A percentile compares a stretch with the other conserved stretches of the same genome.
Evolutionary conservation across 1,139 yeast species (phyloP).

Genomic region (Diutina pseudorugosa): DNA sequence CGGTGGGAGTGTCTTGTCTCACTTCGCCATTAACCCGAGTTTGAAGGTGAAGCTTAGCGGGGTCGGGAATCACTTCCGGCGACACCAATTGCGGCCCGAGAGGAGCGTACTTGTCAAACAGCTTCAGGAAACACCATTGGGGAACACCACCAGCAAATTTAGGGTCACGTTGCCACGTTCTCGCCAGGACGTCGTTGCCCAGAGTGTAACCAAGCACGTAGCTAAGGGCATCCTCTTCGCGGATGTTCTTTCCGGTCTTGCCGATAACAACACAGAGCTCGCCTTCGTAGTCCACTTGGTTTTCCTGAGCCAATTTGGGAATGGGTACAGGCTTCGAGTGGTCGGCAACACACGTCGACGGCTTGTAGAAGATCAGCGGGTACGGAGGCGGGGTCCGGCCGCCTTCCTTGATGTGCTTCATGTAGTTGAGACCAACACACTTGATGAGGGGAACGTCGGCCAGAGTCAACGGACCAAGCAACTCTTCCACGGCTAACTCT

Average conservation of each 20-base stretch:
- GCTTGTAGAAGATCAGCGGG: constrained; percentile 39
- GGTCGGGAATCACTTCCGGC: constrained; percentile 16
- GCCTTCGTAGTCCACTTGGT: constrained; percentile 36
- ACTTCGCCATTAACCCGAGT: constrained; percentile 30
- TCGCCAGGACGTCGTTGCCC: constrained; percentile 44
- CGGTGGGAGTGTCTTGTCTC: constrained; percentile 32
- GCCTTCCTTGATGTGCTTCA: constrained; percentile 20
- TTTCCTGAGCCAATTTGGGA: constrained; percentile 28
- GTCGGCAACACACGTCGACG: constrained; percentile 25
- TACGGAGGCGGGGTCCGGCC: constrained; percentile 24
- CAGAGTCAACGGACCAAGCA: constrained; percentile 27
- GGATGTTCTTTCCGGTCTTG: constrained; percentile 30
- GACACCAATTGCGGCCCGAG: constrained; percentile 40
- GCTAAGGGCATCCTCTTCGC: constrained; percentile 28
- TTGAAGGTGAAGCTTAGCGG: constrained; percentile 13
- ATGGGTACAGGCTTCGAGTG: constrained; percentile 27
- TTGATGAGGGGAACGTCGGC: constrained; percentile 24
- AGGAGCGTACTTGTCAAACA: constrained; percentile 45
- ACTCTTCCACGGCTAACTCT: constrained; percentile 15
- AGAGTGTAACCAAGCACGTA: constrained; percentile 39
- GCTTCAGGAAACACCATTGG: constrained; percentile 39
- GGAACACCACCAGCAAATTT: constrained; percentile 16
- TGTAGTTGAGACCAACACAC: constrained; percentile 24
- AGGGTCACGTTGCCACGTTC: constrained; percentile 36
- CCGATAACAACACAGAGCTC: constrained; percentile 44